A percentile compares a stretch with the other conserved stretches of the same genome.
Conservation (phyloP, 2,329 filamentous ascomycete genomes). For the Hypocrella siamensis region DNA sequence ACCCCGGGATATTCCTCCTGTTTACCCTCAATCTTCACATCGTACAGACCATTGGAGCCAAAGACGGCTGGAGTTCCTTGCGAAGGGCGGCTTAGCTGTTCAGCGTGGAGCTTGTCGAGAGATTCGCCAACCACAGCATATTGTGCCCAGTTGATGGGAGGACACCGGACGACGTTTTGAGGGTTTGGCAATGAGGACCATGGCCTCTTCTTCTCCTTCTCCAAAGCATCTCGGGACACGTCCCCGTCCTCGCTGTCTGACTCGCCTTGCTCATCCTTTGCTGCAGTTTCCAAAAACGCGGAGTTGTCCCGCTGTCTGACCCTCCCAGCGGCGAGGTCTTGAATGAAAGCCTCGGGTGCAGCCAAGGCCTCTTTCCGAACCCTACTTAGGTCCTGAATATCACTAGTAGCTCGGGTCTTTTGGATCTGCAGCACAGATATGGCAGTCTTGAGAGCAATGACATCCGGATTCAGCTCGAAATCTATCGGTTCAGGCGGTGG, state of each 20-base stretch:
- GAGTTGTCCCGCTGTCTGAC: slow-evolving; percentile 21
- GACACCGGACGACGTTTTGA: slow-evolving; percentile 72
- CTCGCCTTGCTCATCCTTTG: slow-evolving; percentile 12
- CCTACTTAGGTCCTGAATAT: slow-evolving; percentile 54
- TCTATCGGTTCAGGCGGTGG: slow-evolving; percentile 37
- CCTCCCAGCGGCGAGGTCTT: slow-evolving; percentile 49
- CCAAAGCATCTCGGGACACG: slow-evolving; percentile 6
- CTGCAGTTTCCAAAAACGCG: slow-evolving; percentile 8
- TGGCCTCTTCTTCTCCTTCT: slow-evolving; percentile 10
- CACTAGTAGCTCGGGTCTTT: slow-evolving; percentile 57
- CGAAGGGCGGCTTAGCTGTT: slow-evolving; percentile 54
- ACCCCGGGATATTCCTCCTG: slow-evolving; percentile 33
- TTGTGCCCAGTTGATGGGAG: slow-evolving; percentile 86
- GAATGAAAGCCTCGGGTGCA: slow-evolving; percentile 56
- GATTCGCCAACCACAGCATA: slow-evolving; percentile 74
- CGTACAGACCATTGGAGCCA: slow-evolving; percentile 29
- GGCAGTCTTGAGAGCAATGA: slow-evolving; percentile 69
- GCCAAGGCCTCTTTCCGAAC: slow-evolving; percentile 56
- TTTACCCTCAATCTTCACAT: slow-evolving; percentile 29
- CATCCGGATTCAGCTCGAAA: slow-evolving; percentile 62
- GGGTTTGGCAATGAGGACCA: slow-evolving; percentile 58
- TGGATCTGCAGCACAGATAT: slow-evolving; percentile 82
- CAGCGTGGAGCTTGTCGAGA: slow-evolving; percentile 69
- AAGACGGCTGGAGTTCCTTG: slow-evolving; percentile 34
- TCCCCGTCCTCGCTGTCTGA: slow-evolving; percentile 11